Conservation (phyloP, 2,329 filamentous ascomycete species). For the Fusarium neocosmosporiellum region DNA sequence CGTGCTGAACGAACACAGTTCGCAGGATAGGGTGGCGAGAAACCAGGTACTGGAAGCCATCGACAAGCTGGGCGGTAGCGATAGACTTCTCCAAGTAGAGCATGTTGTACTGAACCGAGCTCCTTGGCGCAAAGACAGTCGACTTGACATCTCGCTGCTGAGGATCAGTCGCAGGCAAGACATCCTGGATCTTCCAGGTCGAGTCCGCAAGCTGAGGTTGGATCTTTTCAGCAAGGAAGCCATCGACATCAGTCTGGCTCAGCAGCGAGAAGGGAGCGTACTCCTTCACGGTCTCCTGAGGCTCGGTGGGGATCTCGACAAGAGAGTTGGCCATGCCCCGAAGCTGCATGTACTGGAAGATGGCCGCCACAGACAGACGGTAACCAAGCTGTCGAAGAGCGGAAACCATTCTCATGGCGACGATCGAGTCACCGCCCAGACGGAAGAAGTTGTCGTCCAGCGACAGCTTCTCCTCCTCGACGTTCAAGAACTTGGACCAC, state of each 20-base stretch:
- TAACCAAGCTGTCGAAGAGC: conserved; percentile 38
- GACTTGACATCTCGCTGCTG: conserved; percentile 38
- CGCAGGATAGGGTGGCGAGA: conserved; percentile 39
- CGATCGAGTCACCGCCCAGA: conserved; percentile 41
- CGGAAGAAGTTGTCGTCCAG: conserved; percentile 46
- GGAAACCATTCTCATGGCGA: conserved; percentile 44
- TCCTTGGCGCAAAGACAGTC: conserved; percentile 35
- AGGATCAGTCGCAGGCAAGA: conserved; percentile 36
- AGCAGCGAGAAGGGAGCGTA: conserved; percentile 40
- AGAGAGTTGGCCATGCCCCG: conserved; percentile 37
- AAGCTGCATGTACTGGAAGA: conserved; percentile 45
- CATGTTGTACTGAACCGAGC: conserved; percentile 45
- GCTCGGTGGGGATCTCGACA: conserved; percentile 12
- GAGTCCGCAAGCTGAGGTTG: conserved; percentile 30
- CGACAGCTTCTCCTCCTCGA: conserved; percentile 38
- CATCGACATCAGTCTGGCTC: conserved; percentile 19
- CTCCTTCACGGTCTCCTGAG: conserved; percentile 5
- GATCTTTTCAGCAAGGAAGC: conserved; percentile 28
- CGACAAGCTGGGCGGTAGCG: conserved; percentile 24
- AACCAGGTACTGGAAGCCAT: conserved; percentile 39
- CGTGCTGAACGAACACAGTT: conserved; percentile 40
- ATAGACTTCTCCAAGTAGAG: conserved; percentile 42
- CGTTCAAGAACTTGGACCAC: conserved; percentile 36
- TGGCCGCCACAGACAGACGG: conserved; percentile 41
- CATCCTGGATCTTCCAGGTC: conserved; percentile 37